phyloP scores from a whole-genome alignment of 345 rosid species.

The Citrus medica region DNA sequence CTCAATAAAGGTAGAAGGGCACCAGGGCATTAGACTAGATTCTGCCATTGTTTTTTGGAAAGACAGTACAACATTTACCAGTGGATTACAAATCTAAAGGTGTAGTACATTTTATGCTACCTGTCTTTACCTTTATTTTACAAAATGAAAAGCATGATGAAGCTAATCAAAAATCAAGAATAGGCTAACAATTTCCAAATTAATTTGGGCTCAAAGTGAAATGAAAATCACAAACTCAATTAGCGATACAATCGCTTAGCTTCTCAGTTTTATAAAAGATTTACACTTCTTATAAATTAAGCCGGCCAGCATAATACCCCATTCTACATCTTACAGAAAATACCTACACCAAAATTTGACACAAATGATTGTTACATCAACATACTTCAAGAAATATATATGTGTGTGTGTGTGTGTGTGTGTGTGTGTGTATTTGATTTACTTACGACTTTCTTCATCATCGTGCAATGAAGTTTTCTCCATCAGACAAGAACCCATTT shows the following conservation, averaged over 20 bases:
- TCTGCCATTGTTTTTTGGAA: neutral
- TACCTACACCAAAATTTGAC: neutral
- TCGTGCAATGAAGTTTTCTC: constrained; percentile 68
- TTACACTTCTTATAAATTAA: neutral
- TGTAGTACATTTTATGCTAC: neutral
- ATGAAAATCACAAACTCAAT: neutral
- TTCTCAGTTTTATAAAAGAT: neutral
- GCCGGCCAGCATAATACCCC: neutral
- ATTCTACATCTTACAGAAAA: constrained; percentile 2
- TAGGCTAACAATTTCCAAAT: neutral
- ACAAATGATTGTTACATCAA: neutral
- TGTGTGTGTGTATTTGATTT: neutral
- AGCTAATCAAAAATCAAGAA: neutral
- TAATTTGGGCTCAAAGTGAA: neutral
- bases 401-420: too few species aligned
- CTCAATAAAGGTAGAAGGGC: neutral
- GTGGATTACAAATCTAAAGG: neutral
- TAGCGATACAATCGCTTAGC: neutral
- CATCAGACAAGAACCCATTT: constrained; percentile 83
- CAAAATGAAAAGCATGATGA: neutral
- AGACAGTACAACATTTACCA: neutral
- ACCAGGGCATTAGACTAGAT: neutral
- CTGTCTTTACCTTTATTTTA: neutral
- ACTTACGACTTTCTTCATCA: constrained; percentile 75
- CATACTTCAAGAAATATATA: neutral